phyloP scores from a whole-genome alignment of 179 eudicot species.

The Beta corolliflora region DNA sequence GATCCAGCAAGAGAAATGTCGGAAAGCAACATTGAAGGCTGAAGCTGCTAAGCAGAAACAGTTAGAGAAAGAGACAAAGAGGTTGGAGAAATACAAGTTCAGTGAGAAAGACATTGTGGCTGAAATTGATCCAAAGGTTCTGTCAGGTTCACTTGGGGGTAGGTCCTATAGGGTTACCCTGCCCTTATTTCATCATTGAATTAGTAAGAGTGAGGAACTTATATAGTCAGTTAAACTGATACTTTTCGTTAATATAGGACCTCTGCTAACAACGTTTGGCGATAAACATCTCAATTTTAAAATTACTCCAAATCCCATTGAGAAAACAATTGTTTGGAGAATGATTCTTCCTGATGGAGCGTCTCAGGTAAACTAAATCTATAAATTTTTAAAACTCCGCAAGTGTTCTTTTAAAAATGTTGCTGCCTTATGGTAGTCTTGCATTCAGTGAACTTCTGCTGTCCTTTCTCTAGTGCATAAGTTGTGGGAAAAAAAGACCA shows the following conservation, averaged over 20 bases:
- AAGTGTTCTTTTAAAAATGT: too few relatives aligned
- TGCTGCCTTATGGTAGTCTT: too few relatives aligned
- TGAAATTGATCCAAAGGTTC: conserved; percentile 63
- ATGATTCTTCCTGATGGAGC: conserved; percentile 61
- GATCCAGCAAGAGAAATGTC: conserved; percentile 64
- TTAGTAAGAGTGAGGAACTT: not conserved
- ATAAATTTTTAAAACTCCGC: not conserved
- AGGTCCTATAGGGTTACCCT: conserved; percentile 48
- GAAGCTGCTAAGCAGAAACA: conserved; percentile 73
- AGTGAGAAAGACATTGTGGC: conserved; percentile 68
- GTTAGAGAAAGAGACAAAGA: conserved; percentile 60
- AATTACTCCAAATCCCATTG: conserved; percentile 66
- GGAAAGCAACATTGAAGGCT: conserved; percentile 67
- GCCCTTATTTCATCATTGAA: not conserved
- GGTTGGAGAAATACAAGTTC: conserved; percentile 76
- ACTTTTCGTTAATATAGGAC: conserved; percentile 50
- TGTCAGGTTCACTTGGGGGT: conserved; percentile 83
- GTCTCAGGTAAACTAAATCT: conserved; percentile 49
- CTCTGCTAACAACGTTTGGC: conserved; percentile 64
- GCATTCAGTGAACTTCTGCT: too few relatives aligned
- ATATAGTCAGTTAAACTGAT: not conserved
- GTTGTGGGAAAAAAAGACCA: too few relatives aligned
- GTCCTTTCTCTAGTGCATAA: too few relatives aligned
- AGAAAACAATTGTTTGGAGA: conserved; percentile 75
- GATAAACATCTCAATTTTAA: conserved; percentile 59